These are phyloP conservation scores for Wallacemonas sp. DNA, from an alignment of 208 protist species.

Conservation along the genomic window DNA sequence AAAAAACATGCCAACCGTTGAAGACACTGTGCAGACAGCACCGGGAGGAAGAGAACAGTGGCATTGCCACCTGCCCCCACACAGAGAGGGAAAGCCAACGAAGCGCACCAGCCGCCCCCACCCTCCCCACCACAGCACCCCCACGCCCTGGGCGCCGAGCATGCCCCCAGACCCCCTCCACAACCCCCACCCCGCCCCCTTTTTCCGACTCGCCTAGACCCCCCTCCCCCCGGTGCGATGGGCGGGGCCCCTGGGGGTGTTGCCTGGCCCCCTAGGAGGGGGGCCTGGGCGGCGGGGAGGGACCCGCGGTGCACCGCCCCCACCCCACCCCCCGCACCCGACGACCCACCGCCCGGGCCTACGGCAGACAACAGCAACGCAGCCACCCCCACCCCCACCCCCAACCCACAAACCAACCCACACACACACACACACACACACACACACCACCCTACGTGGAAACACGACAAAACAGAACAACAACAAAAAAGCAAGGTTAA, in stretches of 20 bases:
- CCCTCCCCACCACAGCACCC: too few species aligned
- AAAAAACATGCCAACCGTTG: too few species aligned
- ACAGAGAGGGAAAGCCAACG: too few species aligned
- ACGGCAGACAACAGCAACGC: not conserved
- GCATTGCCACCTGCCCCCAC: not conserved
- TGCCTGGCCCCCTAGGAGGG: not conserved
- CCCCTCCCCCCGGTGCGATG: too few species aligned
- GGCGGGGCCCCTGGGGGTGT: too few species aligned
- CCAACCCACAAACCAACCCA: not conserved
- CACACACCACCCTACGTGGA: not conserved
- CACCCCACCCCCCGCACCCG: not conserved
- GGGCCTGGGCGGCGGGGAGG: not conserved
- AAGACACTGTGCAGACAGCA: too few species aligned
- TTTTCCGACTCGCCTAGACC: not conserved
- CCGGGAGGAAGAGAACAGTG: not conserved
- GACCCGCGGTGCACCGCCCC: not conserved
- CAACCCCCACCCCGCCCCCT: not conserved
- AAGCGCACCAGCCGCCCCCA: too few species aligned
- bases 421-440: not conserved
- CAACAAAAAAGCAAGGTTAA: constrained; percentile 7
- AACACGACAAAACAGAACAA: not conserved
- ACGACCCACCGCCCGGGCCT: not conserved
- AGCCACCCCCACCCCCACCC: not conserved
- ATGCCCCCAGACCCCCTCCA: not conserved
- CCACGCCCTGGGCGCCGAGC: too few species aligned